These are phyloP conservation scores for Psidium guajava DNA, from an alignment of 345 rosid genomes.

Conservation along the genomic window DNA sequence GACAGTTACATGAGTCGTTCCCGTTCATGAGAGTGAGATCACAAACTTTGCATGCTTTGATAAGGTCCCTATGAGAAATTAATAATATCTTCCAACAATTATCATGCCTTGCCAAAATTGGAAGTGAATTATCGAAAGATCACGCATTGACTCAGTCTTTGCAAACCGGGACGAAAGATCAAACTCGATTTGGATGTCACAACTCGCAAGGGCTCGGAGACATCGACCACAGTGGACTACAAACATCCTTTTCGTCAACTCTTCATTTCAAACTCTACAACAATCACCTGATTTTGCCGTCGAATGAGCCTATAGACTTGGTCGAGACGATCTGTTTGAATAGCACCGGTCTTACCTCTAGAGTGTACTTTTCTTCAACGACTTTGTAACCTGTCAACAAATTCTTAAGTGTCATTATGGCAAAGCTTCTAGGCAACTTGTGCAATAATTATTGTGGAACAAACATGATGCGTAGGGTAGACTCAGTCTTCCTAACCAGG, in stretches of 20 bases:
- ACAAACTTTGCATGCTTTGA: neutral
- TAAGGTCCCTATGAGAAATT: neutral
- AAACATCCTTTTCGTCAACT: neutral
- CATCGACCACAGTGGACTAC: neutral
- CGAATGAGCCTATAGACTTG: neutral
- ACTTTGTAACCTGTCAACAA: neutral
- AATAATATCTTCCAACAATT: neutral
- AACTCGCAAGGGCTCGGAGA: neutral
- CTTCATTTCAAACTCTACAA: neutral
- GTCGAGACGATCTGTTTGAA: neutral
- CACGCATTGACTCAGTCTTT: neutral
- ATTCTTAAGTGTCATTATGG: neutral
- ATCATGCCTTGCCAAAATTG: neutral
- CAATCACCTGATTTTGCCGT: neutral
- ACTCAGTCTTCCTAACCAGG: neutral
- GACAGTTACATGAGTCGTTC: too few relatives aligned
- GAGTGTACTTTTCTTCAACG: neutral
- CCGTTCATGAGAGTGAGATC: neutral
- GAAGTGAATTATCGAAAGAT: neutral
- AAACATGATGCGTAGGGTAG: neutral
- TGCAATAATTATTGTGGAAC: neutral
- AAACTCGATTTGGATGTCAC: neutral
- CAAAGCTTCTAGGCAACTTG: neutral
- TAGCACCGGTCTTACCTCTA: neutral
- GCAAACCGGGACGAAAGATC: neutral